These are phyloP conservation scores for Saccharomyces uvarum DNA, from an alignment of 1,139 yeast species.

Conservation along the genomic window DNA sequence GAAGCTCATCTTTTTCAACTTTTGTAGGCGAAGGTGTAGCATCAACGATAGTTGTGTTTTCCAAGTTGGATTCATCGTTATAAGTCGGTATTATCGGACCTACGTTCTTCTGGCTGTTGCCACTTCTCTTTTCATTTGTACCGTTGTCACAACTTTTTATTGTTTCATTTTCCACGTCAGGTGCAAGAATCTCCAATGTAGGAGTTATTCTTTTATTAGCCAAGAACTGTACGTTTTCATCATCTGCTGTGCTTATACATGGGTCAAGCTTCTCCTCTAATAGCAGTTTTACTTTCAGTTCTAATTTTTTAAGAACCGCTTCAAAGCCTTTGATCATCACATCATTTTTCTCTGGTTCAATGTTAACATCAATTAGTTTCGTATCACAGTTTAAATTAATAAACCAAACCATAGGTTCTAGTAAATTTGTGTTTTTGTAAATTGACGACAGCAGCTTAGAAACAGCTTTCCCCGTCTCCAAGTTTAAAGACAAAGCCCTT, in stretches of 20 bases:
- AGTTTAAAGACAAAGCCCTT: slow-evolving; percentile 28
- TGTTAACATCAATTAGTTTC: slow-evolving; percentile 34
- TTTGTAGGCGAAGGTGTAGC: background rate
- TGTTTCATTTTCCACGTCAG: background rate
- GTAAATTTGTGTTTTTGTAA: slow-evolving; percentile 20
- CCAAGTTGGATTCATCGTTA: background rate
- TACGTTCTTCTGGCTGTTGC: background rate
- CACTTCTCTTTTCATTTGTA: background rate
- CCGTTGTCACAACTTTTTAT: background rate
- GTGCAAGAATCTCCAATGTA: background rate
- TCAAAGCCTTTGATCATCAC: slow-evolving; percentile 29
- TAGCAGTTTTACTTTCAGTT: background rate
- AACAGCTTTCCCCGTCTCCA: slow-evolving; percentile 30
- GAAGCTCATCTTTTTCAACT: background rate
- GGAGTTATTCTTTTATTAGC: slow-evolving; percentile 1
- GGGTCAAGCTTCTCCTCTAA: slow-evolving; percentile 2
- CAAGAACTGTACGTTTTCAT: background rate
- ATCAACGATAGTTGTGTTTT: background rate
- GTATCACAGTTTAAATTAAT: slow-evolving; percentile 16
- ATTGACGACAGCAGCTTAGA: slow-evolving; percentile 19
- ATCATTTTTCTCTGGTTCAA: slow-evolving; percentile 42
- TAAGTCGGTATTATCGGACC: background rate
- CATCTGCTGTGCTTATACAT: background rate
- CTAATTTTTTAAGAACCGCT: slow-evolving; percentile 9
- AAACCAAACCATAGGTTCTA: slow-evolving; percentile 33